A percentile compares a stretch with the other conserved stretches of the same genome.
Conservation (phyloP, 192 early-diverging fungal genomes). For the Umbelopsis isabellina region DNA sequence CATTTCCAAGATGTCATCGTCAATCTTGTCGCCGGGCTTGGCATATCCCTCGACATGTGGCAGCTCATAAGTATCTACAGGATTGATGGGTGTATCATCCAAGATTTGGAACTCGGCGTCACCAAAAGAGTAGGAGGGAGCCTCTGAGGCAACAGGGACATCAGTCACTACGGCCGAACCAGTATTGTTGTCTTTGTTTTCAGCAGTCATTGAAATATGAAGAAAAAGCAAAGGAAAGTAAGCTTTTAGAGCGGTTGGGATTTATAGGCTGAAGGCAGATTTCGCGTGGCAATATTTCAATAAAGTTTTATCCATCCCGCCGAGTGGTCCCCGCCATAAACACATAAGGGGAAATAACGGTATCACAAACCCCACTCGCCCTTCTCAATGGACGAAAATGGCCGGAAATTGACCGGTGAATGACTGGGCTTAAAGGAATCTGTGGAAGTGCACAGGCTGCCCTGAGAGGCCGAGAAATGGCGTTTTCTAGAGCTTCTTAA, state of each 20-base stretch:
- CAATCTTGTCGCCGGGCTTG: conserved; percentile 32
- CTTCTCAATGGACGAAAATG: too few species aligned
- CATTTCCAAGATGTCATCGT: conserved; percentile 51
- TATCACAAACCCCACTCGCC: conserved; percentile 7
- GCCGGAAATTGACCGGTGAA: too few species aligned
- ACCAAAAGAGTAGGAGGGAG: conserved; percentile 11
- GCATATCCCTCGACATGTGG: conserved; percentile 1
- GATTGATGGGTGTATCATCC: conserved; percentile 13
- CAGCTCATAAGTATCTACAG: neutral
- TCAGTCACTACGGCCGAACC: neutral
- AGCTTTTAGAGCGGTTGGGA: neutral
- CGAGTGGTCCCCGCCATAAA: neutral
- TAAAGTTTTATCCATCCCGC: conserved; percentile 8
- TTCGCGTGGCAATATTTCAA: conserved; percentile 8
- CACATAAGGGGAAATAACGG: conserved; percentile 15
- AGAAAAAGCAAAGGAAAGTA: neutral
- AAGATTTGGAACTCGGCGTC: conserved; percentile 14
- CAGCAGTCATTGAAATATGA: neutral
- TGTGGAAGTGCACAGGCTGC: too few species aligned
- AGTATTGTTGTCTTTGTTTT: neutral
- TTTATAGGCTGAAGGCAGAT: neutral
- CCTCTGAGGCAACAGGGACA: neutral
- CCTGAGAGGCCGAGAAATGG: too few species aligned
- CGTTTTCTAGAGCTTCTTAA: too few species aligned
- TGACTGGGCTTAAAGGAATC: too few species aligned